phyloP scores from a whole-genome alignment of 164 flowering plant genomes.

The Cinnamomum micranthum region DNA sequence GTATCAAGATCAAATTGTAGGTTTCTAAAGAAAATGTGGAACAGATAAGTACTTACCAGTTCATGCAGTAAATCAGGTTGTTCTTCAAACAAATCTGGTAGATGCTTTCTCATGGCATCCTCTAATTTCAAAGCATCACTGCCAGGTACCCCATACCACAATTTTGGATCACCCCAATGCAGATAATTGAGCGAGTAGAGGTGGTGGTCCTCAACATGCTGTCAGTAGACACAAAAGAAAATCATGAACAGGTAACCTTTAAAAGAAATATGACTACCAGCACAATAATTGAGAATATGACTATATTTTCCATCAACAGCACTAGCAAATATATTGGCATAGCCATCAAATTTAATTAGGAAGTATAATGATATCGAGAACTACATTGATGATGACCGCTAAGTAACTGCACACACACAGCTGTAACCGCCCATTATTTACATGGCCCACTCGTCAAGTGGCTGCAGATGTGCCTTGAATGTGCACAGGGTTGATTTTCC shows the following conservation, averaged over 20 bases:
- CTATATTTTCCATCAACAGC: neutral
- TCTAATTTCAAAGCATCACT: slow-evolving; percentile 61
- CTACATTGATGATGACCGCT: neutral
- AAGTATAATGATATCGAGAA: neutral
- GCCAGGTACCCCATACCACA: slow-evolving; percentile 93
- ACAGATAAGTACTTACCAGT: slow-evolving; percentile 39
- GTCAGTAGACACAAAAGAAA: slow-evolving; percentile 14
- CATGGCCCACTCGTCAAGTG: neutral
- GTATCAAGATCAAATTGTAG: neutral
- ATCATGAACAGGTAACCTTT: neutral
- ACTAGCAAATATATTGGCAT: neutral
- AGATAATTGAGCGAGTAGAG: slow-evolving; percentile 76
- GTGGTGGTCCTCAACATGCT: slow-evolving; percentile 98
- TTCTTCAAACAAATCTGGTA: slow-evolving; percentile 81
- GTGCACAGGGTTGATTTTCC: neutral
- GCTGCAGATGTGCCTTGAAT: neutral
- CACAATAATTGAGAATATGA: neutral
- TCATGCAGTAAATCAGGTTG: slow-evolving; percentile 73
- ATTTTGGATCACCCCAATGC: slow-evolving; percentile 83
- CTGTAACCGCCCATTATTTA: neutral
- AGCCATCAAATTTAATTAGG: neutral
- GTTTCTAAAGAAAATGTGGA: neutral
- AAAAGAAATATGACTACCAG: neutral
- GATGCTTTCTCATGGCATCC: slow-evolving; percentile 71
- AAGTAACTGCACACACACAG: neutral